Percentiles rank a stretch among this genome's conserved stretches.
Evolutionary conservation across 2,329 filamentous ascomycete genomes (phyloP).

Genomic region (Hymenoscyphus albidus): DNA sequence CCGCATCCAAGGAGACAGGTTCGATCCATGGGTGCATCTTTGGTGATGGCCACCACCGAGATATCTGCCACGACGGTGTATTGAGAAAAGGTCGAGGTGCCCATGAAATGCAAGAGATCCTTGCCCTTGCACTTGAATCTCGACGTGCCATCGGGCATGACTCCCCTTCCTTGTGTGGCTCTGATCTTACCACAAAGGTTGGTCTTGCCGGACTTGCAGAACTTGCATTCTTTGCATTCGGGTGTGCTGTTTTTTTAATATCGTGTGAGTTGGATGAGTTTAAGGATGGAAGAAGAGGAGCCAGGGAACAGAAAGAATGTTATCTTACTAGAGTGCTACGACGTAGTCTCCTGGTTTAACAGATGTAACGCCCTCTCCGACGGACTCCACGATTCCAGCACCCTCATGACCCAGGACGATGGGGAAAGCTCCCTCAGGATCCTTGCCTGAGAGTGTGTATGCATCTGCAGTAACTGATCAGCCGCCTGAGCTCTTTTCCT

Average conservation of each 20-base stretch:
- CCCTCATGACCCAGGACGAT: constrained; percentile 87
- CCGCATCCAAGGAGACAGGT: constrained; percentile 95
- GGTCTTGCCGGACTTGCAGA: constrained; percentile 99
- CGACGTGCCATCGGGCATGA: constrained; percentile 95
- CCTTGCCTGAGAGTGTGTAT: constrained; percentile 93
- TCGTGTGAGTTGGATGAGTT: background rate
- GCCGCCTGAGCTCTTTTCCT: constrained; percentile 6
- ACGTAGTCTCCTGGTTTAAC: constrained; percentile 94
- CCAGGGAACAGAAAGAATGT: constrained; percentile 16
- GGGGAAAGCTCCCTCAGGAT: constrained; percentile 92
- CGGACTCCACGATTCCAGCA: constrained; percentile 86
- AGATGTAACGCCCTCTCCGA: constrained; percentile 90
- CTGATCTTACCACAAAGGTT: constrained; percentile 99
- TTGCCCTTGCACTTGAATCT: constrained; percentile 94
- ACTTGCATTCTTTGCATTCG: constrained; percentile 97
- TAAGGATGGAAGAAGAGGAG: background rate
- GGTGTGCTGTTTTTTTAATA: constrained; percentile 63
- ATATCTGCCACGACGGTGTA: constrained; percentile 99
- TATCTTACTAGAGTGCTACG: constrained; percentile 71
- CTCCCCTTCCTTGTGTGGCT: constrained; percentile 88
- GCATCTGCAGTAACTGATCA: constrained; percentile 56
- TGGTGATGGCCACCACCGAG: constrained; percentile 89
- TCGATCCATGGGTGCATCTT: constrained; percentile 88
- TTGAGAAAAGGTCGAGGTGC: constrained; percentile 96
- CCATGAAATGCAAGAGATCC: constrained; percentile 98